Percentiles rank a stretch among this genome's conserved stretches.
These are phyloP conservation scores for Boletus sp. DNA, from an alignment of 768 basidiomycete species.

Conservation along the genomic window DNA sequence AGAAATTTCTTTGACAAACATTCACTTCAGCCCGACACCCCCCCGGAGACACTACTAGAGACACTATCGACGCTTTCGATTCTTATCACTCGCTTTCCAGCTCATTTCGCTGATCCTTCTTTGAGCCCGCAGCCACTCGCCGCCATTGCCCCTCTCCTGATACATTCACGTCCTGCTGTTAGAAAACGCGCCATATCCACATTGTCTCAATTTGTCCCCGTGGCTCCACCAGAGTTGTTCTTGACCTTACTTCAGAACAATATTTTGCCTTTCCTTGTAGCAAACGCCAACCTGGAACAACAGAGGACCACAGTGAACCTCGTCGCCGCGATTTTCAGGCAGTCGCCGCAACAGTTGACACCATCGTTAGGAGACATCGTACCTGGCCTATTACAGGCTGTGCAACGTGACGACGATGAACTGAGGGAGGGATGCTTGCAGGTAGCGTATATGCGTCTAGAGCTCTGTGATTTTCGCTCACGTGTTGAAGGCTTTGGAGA, in stretches of 20 bases:
- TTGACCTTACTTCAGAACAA: constrained; percentile 54
- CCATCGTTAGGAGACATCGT: constrained; percentile 61
- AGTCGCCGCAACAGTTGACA: constrained; percentile 66
- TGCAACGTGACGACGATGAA: constrained; percentile 79
- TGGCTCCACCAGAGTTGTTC: constrained; percentile 63
- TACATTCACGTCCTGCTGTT: constrained; percentile 79
- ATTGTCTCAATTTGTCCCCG: constrained; percentile 78
- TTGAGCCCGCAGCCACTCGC: constrained; percentile 59
- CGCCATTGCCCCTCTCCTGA: constrained; percentile 69
- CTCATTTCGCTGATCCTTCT: constrained; percentile 53
- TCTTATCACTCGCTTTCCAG: constrained; percentile 81
- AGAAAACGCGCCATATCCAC: constrained; percentile 91
- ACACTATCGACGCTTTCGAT: constrained; percentile 85
- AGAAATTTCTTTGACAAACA: constrained; percentile 6
- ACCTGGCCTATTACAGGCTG: constrained; percentile 67
- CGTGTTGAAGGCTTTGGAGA: constrained; percentile 66
- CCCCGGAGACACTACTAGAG: constrained; percentile 81
- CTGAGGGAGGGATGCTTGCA: constrained; percentile 78
- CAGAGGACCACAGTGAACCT: constrained; percentile 79
- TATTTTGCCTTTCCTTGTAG: constrained; percentile 57
- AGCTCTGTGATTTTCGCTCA: constrained; percentile 4
- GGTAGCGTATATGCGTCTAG: constrained; percentile 36
- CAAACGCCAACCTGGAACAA: constrained; percentile 57
- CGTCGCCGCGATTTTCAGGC: constrained; percentile 74
- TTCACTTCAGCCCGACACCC: constrained; percentile 52